Percentiles rank a stretch among this genome's conserved stretches.
These are phyloP conservation scores for Rhodosporidiobolus sp. DNA, from an alignment of 768 basidiomycete species.

Conservation along the genomic window DNA sequence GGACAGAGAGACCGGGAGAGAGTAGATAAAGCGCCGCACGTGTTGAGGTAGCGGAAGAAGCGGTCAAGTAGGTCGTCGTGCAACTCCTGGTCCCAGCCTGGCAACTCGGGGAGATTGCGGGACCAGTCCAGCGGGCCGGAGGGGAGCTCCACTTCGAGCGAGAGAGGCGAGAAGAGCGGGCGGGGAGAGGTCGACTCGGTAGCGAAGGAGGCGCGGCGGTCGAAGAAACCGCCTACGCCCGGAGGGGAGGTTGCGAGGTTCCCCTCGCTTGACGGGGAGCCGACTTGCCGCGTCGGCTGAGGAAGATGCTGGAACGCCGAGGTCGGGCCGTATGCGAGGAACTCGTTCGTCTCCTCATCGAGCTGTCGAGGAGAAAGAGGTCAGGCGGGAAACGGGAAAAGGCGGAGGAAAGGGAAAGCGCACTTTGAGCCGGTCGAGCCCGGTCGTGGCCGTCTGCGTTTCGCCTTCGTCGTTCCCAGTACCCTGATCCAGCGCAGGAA, in stretches of 20 bases:
- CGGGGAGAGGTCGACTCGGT: not conserved
- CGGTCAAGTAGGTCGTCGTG: conserved; percentile 28
- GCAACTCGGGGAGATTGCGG: conserved; percentile 4
- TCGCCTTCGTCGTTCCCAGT: not conserved
- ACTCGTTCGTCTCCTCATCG: conserved; percentile 42
- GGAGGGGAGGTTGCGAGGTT: not conserved
- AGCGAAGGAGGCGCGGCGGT: not conserved
- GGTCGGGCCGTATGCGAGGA: conserved; percentile 47
- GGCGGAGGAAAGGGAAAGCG: not conserved
- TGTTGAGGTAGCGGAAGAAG: conserved; percentile 35
- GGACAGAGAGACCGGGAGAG: not conserved
- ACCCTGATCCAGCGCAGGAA: not conserved
- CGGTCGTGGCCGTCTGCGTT: not conserved
- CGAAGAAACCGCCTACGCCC: not conserved
- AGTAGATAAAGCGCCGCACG: not conserved
- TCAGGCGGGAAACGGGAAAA: not conserved
- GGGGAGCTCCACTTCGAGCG: not conserved
- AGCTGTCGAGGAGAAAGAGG: conserved; percentile 22
- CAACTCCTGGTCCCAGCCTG: conserved; percentile 11
- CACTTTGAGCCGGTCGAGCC: conserved; percentile 19
- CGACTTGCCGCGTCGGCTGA: not conserved
- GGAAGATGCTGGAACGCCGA: conserved; percentile 45
- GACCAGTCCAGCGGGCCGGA: conserved; percentile 19
- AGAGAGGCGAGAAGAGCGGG: not conserved
- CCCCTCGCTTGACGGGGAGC: not conserved